phyloP scores from a whole-genome alignment of 2,329 filamentous ascomycete species.

The Beauveria scarabaeidicola region DNA sequence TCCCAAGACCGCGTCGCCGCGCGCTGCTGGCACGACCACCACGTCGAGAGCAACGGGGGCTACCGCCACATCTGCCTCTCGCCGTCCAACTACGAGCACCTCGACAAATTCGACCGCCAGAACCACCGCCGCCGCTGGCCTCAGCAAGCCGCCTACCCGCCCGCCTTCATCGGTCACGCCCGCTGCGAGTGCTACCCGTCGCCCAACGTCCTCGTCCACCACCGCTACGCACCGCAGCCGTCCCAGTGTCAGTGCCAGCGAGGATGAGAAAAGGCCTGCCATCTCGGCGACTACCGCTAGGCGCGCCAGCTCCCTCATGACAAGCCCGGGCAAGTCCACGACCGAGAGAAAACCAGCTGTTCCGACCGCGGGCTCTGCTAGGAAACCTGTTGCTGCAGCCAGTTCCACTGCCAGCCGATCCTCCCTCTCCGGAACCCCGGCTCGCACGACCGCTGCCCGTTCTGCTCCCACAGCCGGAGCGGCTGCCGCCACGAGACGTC shows the following conservation, averaged over 20 bases:
- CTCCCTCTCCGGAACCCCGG: conserved; percentile 19
- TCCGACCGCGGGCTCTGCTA: conserved; percentile 23
- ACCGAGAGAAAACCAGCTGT: conserved; percentile 28
- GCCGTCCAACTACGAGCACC: conserved; percentile 26
- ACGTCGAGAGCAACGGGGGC: conserved; percentile 14
- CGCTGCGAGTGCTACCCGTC: conserved; percentile 26
- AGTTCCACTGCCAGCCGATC: conserved; percentile 23
- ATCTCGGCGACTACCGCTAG: conserved; percentile 27
- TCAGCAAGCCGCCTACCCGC: conserved; percentile 42
- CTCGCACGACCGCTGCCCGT: conserved; percentile 28
- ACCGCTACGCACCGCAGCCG: conserved; percentile 37
- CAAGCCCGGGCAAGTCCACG: conserved; percentile 27
- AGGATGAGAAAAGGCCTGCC: conserved; percentile 39
- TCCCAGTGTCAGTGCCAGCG: conserved; percentile 40
- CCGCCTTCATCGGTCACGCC: conserved; percentile 27
- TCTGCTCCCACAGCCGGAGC: conserved; percentile 31
- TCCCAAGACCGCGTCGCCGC: conserved; percentile 28
- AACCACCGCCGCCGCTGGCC: conserved; percentile 26
- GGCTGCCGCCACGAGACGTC: conserved; percentile 45
- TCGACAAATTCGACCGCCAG: conserved; percentile 22
- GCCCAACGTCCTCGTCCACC: conserved; percentile 26
- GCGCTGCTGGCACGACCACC: conserved; percentile 22
- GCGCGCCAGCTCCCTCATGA: conserved; percentile 35
- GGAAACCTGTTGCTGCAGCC: conserved; percentile 26
- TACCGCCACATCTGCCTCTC: conserved; percentile 18